These are phyloP conservation scores for Jacaranda copaia DNA, from an alignment of 257 asterid species.

Conservation along the genomic window DNA sequence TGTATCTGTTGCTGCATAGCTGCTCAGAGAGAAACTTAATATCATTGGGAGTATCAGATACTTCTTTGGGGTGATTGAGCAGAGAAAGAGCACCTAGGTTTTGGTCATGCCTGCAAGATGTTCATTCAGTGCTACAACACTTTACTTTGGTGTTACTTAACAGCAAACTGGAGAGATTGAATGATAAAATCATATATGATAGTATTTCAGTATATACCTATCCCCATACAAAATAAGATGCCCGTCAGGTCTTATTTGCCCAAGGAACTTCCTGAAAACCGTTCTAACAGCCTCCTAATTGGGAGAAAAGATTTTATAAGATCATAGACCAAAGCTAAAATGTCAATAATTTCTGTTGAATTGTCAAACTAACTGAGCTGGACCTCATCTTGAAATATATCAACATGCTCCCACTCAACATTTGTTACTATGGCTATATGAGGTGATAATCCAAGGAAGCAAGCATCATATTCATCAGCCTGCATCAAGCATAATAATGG, in stretches of 20 bases:
- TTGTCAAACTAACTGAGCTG: background rate
- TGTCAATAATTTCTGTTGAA: background rate
- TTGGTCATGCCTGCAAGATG: conserved; percentile 29
- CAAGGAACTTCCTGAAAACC: conserved; percentile 43
- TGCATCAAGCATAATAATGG: conserved; percentile 25
- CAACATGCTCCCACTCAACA: conserved; percentile 56
- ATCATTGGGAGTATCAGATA: background rate
- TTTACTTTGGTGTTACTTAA: too few species aligned
- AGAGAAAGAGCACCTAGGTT: conserved; percentile 41
- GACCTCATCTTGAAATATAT: conserved; percentile 48
- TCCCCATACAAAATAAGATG: conserved; percentile 52
- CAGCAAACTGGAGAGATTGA: background rate
- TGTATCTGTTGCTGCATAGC: conserved; percentile 32
- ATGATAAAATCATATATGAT: background rate
- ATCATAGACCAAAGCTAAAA: background rate
- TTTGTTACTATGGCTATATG: conserved; percentile 47
- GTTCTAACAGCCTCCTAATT: conserved; percentile 44
- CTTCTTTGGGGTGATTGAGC: conserved; percentile 26
- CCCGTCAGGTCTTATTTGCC: conserved; percentile 41
- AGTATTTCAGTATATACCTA: conserved; percentile 32
- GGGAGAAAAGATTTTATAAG: conserved; percentile 18
- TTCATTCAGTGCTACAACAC: background rate
- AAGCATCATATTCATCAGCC: conserved; percentile 59
- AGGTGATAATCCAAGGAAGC: conserved; percentile 51
- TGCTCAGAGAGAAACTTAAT: too few species aligned